A percentile compares a stretch with the other conserved stretches of the same genome.
phyloP scores from a whole-genome alignment of 2,329 filamentous ascomycete species.

The Alternaria sp. region DNA sequence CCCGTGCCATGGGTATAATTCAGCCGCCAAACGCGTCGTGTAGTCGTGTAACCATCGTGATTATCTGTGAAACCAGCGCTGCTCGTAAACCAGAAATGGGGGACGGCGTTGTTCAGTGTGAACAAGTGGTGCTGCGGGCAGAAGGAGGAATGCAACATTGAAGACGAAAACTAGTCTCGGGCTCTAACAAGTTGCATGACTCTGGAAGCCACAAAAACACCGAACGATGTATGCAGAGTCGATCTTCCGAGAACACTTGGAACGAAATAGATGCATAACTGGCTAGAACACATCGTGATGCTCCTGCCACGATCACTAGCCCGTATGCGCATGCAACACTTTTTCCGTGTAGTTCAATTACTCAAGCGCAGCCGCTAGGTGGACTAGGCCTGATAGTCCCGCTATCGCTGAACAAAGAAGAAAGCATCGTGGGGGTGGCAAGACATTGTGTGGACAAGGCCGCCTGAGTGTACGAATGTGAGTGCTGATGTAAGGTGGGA shows the following conservation, averaged over 20 bases:
- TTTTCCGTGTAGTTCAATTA: neutral
- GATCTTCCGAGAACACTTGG: neutral
- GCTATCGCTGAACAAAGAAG: neutral
- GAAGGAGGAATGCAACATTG: neutral
- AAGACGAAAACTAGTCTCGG: neutral
- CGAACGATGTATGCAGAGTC: neutral
- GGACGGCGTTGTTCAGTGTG: neutral
- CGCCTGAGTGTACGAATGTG: neutral
- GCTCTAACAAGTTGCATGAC: neutral
- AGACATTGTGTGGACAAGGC: neutral
- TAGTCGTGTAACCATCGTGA: slow-evolving; percentile 20
- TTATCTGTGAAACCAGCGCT: neutral
- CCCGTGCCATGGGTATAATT: slow-evolving; percentile 5
- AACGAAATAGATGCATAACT: neutral
- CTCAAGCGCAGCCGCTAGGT: neutral
- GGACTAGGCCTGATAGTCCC: neutral
- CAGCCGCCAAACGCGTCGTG: slow-evolving; percentile 13
- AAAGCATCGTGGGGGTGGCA: neutral
- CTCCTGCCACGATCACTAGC: neutral
- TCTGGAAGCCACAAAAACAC: neutral
- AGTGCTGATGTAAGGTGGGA: neutral
- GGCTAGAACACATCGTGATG: neutral
- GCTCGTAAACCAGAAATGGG: neutral
- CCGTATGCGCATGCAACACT: neutral
- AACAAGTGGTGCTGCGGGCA: neutral